A percentile compares a stretch with the other conserved stretches of the same genome.
Conservation (phyloP, 208 protist genomes). For the Trypanosoma conorhini region DNA sequence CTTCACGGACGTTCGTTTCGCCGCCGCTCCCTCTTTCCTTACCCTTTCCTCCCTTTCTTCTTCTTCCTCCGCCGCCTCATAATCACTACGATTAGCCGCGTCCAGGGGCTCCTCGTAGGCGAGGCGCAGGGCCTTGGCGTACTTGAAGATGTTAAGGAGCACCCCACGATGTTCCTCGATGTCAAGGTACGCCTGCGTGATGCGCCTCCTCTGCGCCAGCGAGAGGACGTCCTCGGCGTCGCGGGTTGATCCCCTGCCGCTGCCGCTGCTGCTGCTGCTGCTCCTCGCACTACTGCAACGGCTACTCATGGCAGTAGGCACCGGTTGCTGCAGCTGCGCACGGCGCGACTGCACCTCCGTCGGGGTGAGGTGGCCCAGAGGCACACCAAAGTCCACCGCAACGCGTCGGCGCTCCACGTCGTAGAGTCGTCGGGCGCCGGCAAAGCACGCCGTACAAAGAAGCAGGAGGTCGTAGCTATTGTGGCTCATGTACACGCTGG, state of each 20-base stretch:
- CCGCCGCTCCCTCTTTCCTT: not conserved
- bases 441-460: conserved; percentile 58
- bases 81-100: not conserved
- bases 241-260: not conserved
- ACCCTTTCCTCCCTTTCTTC: not conserved
- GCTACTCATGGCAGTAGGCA: not conserved
- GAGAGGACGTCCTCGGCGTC: conserved; percentile 20
- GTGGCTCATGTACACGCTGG: conserved; percentile 74
- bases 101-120: conserved; percentile 17
- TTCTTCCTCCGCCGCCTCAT: not conserved
- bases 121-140: conserved; percentile 45
- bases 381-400: conserved; percentile 49
- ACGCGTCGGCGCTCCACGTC: conserved; percentile 31
- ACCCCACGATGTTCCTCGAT: conserved; percentile 39
- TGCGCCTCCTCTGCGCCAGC: conserved; percentile 22
- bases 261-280: not conserved
- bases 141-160: conserved; percentile 46
- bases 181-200: conserved; percentile 38
- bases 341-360: not conserved
- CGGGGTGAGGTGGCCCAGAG: conserved; percentile 32
- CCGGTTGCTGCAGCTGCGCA: conserved; percentile 1
- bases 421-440: conserved; percentile 33
- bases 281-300: not conserved
- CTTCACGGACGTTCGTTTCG: not conserved
- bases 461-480: conserved; percentile 76